Percentiles rank a stretch among this genome's conserved stretches.
Conservation (phyloP, 495 filamentous ascomycete species). For the Neurospora sp. region DNA sequence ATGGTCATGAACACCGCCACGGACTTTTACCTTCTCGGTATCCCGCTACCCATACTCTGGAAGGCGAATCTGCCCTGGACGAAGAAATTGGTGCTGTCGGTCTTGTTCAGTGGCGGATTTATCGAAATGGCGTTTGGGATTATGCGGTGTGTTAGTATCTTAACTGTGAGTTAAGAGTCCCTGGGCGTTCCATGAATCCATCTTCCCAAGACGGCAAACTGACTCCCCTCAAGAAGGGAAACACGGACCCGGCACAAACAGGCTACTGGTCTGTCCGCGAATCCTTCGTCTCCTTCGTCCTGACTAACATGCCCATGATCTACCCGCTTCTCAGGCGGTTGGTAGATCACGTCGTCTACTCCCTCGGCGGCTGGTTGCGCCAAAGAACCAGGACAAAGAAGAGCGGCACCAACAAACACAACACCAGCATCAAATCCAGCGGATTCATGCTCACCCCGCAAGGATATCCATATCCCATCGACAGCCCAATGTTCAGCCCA, state of each 20-base stretch:
- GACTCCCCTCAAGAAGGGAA: constrained; percentile 16
- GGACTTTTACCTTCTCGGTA: constrained; percentile 46
- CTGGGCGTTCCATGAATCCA: neutral
- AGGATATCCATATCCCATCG: neutral
- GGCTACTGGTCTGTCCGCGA: constrained; percentile 55
- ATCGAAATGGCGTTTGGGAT: constrained; percentile 52
- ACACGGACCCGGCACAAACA: constrained; percentile 40
- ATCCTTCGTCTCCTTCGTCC: constrained; percentile 50
- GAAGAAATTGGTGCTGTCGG: constrained; percentile 43
- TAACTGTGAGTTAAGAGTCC: constrained; percentile 32
- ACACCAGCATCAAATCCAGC: neutral
- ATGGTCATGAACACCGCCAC: constrained; percentile 44
- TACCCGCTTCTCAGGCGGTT: constrained; percentile 35
- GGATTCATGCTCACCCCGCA: neutral
- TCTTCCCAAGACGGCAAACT: neutral
- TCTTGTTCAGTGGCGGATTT: constrained; percentile 50
- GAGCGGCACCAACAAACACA: neutral
- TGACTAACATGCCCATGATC: constrained; percentile 53
- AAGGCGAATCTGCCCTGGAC: constrained; percentile 38
- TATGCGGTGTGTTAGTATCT: constrained; percentile 47
- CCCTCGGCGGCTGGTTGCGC: constrained; percentile 1
- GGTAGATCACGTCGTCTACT: neutral
- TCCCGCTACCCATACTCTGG: constrained; percentile 48
- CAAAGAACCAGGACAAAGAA: neutral
- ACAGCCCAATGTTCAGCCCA: neutral